Conservation (phyloP, 208 protist species). For the Leishmania tropica region DNA sequence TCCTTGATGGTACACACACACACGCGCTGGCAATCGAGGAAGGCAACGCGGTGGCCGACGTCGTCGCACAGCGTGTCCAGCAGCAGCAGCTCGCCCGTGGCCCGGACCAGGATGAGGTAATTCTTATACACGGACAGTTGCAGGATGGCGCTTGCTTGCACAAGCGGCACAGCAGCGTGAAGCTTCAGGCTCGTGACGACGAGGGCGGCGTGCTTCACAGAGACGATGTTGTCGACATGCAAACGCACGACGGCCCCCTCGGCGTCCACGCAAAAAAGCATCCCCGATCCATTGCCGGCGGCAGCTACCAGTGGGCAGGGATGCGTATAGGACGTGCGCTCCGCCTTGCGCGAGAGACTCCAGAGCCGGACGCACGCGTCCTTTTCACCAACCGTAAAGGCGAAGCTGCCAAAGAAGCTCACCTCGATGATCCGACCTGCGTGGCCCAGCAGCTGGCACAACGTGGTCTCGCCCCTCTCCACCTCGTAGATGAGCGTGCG, state of each 20-base stretch:
- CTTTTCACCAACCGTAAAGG: conserved; percentile 46
- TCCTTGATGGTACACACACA: conserved; percentile 26
- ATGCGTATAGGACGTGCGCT: conserved; percentile 72
- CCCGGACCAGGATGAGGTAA: conserved; percentile 25
- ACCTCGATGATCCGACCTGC: conserved; percentile 36
- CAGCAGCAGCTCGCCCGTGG: conserved; percentile 30
- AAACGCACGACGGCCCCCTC: conserved; percentile 37
- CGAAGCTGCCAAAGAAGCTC: conserved; percentile 67
- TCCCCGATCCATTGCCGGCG: conserved; percentile 20
- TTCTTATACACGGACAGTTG: conserved; percentile 11
- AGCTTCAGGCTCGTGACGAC: conserved; percentile 30
- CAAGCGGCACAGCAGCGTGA: conserved; percentile 17
- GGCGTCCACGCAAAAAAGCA: conserved; percentile 64
- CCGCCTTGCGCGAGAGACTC: conserved; percentile 52
- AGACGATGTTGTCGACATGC: conserved; percentile 62
- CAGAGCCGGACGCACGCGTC: conserved; percentile 68
- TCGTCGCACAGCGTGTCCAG: conserved; percentile 26
- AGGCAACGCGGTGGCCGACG: conserved; percentile 28
- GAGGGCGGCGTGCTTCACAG: conserved; percentile 45
- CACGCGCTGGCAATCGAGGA: conserved; percentile 21
- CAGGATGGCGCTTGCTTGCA: conserved; percentile 14
- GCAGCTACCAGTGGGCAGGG: conserved; percentile 37
- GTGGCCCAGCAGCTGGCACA: conserved; percentile 60
- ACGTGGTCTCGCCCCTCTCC: conserved; percentile 31
- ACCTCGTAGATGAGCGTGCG: conserved; percentile 38